phyloP scores from a whole-genome alignment of 1,284 basidiomycete species.

The Malassezia sympodialis region DNA sequence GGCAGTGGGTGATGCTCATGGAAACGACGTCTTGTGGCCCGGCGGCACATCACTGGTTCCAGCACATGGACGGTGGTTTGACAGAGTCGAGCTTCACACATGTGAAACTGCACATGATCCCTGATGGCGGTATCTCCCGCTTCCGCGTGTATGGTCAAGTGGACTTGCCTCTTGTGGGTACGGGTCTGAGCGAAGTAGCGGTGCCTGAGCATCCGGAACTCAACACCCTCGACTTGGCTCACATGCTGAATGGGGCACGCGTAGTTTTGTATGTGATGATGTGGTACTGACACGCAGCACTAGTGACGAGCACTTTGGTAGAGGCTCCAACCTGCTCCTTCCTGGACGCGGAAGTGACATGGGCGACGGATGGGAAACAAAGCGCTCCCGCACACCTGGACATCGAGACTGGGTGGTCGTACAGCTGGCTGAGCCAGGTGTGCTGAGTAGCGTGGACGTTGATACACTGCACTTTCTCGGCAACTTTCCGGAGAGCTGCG shows the following conservation, averaged over 20 bases:
- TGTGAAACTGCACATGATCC: constrained; percentile 87
- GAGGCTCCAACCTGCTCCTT: constrained; percentile 78
- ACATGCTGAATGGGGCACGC: constrained; percentile 77
- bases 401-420: constrained; percentile 87
- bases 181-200: constrained; percentile 44
- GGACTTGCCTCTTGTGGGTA: constrained; percentile 31
- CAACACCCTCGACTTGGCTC: constrained; percentile 66
- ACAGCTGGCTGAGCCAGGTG: constrained; percentile 59
- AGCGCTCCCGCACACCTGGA: constrained; percentile 65
- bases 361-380: constrained; percentile 98
- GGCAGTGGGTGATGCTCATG: constrained; percentile 33
- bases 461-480: constrained; percentile 94
- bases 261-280: constrained; percentile 54
- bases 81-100: constrained; percentile 59
- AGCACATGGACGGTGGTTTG: constrained; percentile 26
- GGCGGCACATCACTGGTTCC: constrained; percentile 73
- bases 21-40: constrained; percentile 55
- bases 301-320: constrained; percentile 84
- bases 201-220: constrained; percentile 41
- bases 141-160: constrained; percentile 48
- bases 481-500: constrained; percentile 76
- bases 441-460: constrained; percentile 69
- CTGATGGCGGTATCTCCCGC: constrained; percentile 68
- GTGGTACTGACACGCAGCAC: constrained; percentile 25
- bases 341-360: constrained; percentile 82